Base-by-base conservation (phyloP, 768 basidiomycete genomes). In the Hemileccinum rubropunctum region DNA sequence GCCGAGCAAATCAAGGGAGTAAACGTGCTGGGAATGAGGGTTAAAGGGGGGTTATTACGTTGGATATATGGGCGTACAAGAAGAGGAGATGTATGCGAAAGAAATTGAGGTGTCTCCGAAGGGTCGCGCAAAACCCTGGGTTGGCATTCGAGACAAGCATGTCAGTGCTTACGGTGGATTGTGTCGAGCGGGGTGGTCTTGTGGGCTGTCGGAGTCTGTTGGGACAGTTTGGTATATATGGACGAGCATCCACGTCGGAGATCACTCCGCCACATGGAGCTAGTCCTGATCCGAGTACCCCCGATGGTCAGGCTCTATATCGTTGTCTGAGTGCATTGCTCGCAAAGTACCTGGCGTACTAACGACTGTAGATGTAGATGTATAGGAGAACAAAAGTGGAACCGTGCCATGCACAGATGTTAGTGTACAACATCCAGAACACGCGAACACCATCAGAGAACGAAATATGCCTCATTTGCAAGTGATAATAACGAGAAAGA, bases 1-100 rank as follows among this genome's bases (percentile, higher is more conserved):
- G 71, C 82, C 17, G 90, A 88, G 55, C 82, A 80, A 47, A 94
- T 71, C 56, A 97, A 75, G 2, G 95, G 94, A 0, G 82, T 82
- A 62, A 91, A 78, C 6, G 81, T 85, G 59, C 88, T 91, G 60
- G 18, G 58, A 53, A 42, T 3, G 23, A 34, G 0, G 6, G 50
- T 53, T 42, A 56, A 44, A 44, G 39, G 41, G 37, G 42, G 45
- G 18, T 42, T 27, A 41, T 37, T 27, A 41, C 32, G 18, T 39
- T 42, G 30, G 37, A 60, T 27, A 53, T 42, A 35, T 17, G 39
- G 32, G 67, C 83, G 60, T 54, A 83, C 84, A 84, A 84, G 64
- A 78, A 76, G 40, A 84, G 67, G 20, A 84, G 61, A 55, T 86
- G 83, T 44, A 82, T 61, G 6, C 85, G 76, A 58, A 78, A 86